Base-by-base conservation (phyloP, 2,329 filamentous ascomycete genomes). In the Dothideomycetidae sp. region DNA sequence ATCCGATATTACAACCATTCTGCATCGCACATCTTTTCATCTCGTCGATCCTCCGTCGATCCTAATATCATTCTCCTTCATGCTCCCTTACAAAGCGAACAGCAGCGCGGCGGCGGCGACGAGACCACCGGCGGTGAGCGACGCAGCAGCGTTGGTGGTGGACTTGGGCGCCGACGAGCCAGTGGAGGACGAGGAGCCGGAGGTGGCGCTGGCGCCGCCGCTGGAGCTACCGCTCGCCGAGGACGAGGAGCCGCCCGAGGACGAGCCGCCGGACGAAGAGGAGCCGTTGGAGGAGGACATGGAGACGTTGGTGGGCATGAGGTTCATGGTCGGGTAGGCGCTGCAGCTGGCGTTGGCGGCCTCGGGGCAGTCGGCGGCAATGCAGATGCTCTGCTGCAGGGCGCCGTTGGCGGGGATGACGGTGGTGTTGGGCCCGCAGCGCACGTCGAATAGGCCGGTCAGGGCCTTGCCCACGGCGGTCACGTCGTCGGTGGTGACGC, bases 341-440 rank as follows among this genome's bases (percentile, higher is more conserved):
- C 49, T 47, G 48, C 71, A 75, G 4, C 57, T 58, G 5, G 62
- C 53, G 35, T 66, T 62, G 5, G 54, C 44, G 10, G 66, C 60
- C 10, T 67, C 34, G 1, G 64, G 64, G 52, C 71, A 75, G 28
- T 54, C 50, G n/a, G 58, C 55, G 28, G 60, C 62, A 45, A 65
- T 66, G 58, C 72, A 76, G 45, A 76, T 71, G 38, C 64, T 58
- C 53, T 76, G 69, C 14, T 70, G 56, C 47, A 68, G 59, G 7
- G 60, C 42, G 4, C 59, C 60, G 39, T 67, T 61, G 4, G 55
- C 49, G 13, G 62, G 55, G 37, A 72, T 60, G 34, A 68, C 60
- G 2, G 58, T 58, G 1, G 58, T 55, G 12, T 62, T 49, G 0
- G 69, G 60, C 2, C 58, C 52, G 54, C 73, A 77, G 36, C 61